phyloP scores from a whole-genome alignment of 2,329 filamentous ascomycete genomes.

The Aspergillus fumigatus region DNA sequence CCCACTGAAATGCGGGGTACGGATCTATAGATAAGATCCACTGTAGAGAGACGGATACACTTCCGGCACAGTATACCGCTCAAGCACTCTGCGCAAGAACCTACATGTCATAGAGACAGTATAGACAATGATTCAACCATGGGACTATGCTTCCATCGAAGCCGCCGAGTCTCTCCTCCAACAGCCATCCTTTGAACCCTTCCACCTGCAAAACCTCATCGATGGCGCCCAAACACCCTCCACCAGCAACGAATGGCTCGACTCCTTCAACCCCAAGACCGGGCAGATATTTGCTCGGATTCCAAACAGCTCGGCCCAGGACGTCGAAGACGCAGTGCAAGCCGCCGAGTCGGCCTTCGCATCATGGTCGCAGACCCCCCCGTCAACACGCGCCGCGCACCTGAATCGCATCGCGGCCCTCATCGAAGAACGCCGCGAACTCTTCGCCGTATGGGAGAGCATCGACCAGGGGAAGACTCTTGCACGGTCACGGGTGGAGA shows the following conservation, averaged over 20 bases:
- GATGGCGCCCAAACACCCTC: conserved; percentile 1
- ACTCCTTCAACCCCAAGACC: conserved; percentile 7
- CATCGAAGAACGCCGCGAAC: conserved; percentile 9
- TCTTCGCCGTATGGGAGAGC: conserved; percentile 15
- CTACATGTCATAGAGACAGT: neutral
- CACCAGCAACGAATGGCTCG: neutral
- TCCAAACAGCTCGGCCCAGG: conserved; percentile 6
- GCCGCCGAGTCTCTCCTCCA: conserved; percentile 4
- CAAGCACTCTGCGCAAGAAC: neutral
- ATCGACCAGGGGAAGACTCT: conserved; percentile 16
- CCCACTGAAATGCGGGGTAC: neutral
- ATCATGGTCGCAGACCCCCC: conserved; percentile 10
- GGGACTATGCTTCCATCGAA: conserved; percentile 6
- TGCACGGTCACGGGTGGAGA: conserved; percentile 11
- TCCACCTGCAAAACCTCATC: conserved; percentile 7
- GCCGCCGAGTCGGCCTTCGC: conserved; percentile 13
- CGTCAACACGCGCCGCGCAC: conserved; percentile 9
- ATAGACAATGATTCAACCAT: neutral
- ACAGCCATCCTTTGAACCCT: conserved; percentile 3
- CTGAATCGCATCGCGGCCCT: conserved; percentile 10
- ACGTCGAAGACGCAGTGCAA: conserved; percentile 10
- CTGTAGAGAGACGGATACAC: too few species aligned
- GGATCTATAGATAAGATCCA: neutral
- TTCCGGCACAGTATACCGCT: neutral
- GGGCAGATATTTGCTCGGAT: conserved; percentile 6